These are phyloP conservation scores for Oryza coarctata DNA, from an alignment of 176 grass and related monocot species.

Conservation along the genomic window DNA sequence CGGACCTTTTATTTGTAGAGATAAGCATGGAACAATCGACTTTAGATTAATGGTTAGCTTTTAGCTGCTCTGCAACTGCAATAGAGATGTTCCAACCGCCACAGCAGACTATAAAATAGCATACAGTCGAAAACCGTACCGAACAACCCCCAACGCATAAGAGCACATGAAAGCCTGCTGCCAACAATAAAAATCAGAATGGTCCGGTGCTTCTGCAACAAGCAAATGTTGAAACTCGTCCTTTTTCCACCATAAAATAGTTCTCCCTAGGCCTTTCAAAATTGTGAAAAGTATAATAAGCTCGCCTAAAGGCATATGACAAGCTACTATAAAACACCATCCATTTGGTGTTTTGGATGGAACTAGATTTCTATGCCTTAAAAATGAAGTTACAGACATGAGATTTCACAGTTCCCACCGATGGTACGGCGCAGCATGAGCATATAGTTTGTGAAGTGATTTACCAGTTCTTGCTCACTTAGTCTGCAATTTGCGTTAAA, in stretches of 20 bases:
- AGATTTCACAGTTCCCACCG: neutral
- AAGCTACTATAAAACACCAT: slow-evolving; percentile 45
- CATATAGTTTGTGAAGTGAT: neutral
- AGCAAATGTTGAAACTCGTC: neutral
- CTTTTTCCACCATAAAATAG: neutral
- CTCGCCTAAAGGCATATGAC: slow-evolving; percentile 17
- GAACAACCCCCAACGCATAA: neutral
- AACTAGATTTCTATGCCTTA: slow-evolving; percentile 31
- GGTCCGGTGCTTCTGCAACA: neutral
- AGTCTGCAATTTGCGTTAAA: slow-evolving; percentile 51
- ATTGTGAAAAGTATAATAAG: slow-evolving; percentile 32
- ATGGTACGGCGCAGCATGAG: slow-evolving; percentile 1
- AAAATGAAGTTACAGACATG: slow-evolving; percentile 27
- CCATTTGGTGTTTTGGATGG: slow-evolving; percentile 22
- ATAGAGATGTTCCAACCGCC: neutral
- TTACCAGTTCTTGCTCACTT: slow-evolving; percentile 1
- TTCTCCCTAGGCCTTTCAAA: slow-evolving; percentile 29
- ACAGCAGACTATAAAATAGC: neutral
- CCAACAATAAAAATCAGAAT: slow-evolving; percentile 25
- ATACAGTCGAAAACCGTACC: neutral
- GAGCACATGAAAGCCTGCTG: neutral
- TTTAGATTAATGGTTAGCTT: too few relatives aligned
- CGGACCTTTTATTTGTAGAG: too few relatives aligned
- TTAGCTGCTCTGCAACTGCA: too few relatives aligned
- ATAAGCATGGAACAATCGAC: too few relatives aligned